Evolutionary conservation across 2,329 filamentous ascomycete genomes (phyloP), one percentile per base, ranked within the genome.

Genomic region (Raffaelea arxii): DNA sequence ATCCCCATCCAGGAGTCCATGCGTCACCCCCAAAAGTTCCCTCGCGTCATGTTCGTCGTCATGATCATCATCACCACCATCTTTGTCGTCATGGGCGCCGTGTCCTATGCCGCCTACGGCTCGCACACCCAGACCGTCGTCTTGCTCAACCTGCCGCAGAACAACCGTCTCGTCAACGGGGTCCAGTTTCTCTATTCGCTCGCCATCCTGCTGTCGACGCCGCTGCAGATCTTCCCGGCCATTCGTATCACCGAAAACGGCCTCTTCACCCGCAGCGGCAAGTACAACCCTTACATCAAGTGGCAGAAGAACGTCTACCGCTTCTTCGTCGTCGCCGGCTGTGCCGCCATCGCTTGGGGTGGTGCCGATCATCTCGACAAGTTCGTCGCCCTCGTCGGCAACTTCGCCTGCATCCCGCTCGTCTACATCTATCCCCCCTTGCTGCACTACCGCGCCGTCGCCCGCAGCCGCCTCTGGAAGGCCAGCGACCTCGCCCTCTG

Each of bases 241-340:
- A 97, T 98, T 58, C 85, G 91, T 60, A 98, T 98, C 59, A 88
- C 87, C 27, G 90, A 94, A 66, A 95, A 94, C 56, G 88, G 89
- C 54, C 74, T 97, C 6, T 98, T 97, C 65, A 94, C 86, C 22
- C 77, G 85, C 60, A 95, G 89, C 52, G 90, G 92, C 56, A 98
- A 98, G 67, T 95, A 96, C 69, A 96, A 97, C 61, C 90, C 89
- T 1, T 92, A 87, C 61, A 94, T 98, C 72, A 98, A 98, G 71
- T 98, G 92, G 92, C 86, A 97, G 74, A 98, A 98, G 80, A 98
- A 98, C 57, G 71, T 84, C 27, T 98, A 95, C 71, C 84, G 92
- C 46, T 98, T 97, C 72, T 82, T 91, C 60, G 80, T 96, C 52
- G 92, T 97, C 43, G 78, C 86, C 58, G 65, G 92, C 22, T 97